A percentile compares a stretch with the other conserved stretches of the same genome.
These are phyloP conservation scores for Claviceps sp. DNA, from an alignment of 2,329 filamentous ascomycete genomes.

Conservation along the genomic window DNA sequence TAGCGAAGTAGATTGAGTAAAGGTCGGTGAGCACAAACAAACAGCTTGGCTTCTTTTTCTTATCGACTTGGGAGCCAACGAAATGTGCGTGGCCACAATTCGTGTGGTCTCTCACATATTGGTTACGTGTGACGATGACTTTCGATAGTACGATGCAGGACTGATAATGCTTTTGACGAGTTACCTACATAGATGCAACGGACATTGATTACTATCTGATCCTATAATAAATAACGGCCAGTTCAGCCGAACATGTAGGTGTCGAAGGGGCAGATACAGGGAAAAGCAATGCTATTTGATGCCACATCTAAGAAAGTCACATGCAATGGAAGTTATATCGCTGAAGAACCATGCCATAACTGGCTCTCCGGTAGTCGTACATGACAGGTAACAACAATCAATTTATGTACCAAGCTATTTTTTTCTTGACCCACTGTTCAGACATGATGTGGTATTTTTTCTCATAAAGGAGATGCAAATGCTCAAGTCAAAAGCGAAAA, in stretches of 20 bases:
- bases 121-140: too few species aligned
- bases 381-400: too few species aligned
- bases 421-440: conserved; percentile 3
- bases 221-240: not conserved
- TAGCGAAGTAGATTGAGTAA: not conserved
- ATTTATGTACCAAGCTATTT: not conserved
- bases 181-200: not conserved
- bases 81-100: not conserved
- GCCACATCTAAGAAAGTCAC: not conserved
- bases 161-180: not conserved
- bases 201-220: too few species aligned
- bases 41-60: not conserved
- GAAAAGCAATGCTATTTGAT: not conserved
- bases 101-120: not conserved
- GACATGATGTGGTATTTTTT: not conserved
- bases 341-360: not conserved
- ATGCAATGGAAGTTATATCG: not conserved
- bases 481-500: not conserved
- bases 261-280: not conserved
- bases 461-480: not conserved
- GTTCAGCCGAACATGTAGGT: not conserved
- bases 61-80: not conserved
- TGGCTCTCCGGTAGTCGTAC: too few species aligned
- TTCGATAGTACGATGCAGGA: too few species aligned
- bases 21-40: not conserved